Conservation (phyloP, 495 filamentous ascomycete species). For the Podospora fimiseda region DNA sequence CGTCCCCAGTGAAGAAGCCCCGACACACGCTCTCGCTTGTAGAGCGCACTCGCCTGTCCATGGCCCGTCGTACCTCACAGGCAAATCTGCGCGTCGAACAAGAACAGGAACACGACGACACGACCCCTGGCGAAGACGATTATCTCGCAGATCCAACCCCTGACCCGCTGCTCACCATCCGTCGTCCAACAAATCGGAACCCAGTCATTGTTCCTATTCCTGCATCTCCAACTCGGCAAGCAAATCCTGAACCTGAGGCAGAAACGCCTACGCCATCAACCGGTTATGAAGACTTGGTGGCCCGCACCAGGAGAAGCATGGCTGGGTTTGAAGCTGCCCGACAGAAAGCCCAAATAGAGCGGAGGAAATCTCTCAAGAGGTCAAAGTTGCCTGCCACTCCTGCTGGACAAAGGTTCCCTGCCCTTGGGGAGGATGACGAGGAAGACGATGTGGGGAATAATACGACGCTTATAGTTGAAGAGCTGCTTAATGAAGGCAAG, state of each 20-base stretch:
- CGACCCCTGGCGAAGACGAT: slow-evolving; percentile 25
- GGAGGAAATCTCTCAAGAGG: slow-evolving; percentile 44
- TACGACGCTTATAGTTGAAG: slow-evolving; percentile 24
- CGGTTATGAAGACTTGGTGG: slow-evolving; percentile 48
- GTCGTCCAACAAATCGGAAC: slow-evolving; percentile 12
- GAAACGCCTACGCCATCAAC: slow-evolving; percentile 10
- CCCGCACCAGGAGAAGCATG: slow-evolving; percentile 81
- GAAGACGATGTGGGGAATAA: slow-evolving; percentile 19
- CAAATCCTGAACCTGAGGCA: background rate
- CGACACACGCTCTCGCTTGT: slow-evolving; percentile 47
- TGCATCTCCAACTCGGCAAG: background rate
- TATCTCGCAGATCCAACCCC: slow-evolving; percentile 17
- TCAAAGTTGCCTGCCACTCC: slow-evolving; percentile 27
- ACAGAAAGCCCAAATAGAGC: slow-evolving; percentile 51
- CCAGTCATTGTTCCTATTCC: slow-evolving; percentile 20
- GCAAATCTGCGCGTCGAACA: slow-evolving; percentile 12
- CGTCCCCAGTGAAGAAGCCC: slow-evolving; percentile 47
- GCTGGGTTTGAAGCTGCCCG: slow-evolving; percentile 49
- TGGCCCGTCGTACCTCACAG: slow-evolving; percentile 38
- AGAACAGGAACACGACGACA: slow-evolving; percentile 9
- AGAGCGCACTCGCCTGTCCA: slow-evolving; percentile 47
- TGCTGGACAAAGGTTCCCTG: slow-evolving; percentile 26
- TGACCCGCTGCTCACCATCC: slow-evolving; percentile 10
- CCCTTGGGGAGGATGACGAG: slow-evolving; percentile 33
- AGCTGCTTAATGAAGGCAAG: slow-evolving; percentile 42